phyloP scores from a whole-genome alignment of 1,284 basidiomycete genomes.

The Trichosporon faecale region DNA sequence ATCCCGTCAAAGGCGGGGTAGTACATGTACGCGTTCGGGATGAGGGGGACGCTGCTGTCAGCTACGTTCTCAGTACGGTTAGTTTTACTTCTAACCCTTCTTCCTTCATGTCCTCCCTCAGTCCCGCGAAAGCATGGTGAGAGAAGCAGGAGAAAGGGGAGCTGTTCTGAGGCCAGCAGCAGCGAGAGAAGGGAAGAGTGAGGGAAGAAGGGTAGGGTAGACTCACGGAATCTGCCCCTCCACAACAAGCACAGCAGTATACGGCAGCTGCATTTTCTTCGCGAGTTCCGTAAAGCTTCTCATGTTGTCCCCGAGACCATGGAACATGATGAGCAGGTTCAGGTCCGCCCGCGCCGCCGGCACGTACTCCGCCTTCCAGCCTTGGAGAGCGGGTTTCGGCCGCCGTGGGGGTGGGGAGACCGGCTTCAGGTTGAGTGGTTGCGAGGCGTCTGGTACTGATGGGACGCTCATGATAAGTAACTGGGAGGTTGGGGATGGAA shows the following conservation, averaged over 20 bases:
- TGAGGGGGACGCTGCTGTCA: conserved; percentile 65
- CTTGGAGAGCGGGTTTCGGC: neutral
- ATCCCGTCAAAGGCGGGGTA: conserved; percentile 76
- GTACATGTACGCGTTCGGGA: conserved; percentile 77
- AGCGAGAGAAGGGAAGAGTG: too few species aligned
- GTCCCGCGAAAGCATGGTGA: too few species aligned
- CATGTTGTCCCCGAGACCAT: conserved; percentile 83
- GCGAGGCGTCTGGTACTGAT: neutral
- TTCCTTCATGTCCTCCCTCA: too few species aligned
- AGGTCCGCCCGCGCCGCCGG: conserved; percentile 57
- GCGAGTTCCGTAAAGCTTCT: conserved; percentile 71
- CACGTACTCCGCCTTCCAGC: neutral
- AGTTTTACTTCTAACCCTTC: too few species aligned
- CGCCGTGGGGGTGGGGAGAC: neutral
- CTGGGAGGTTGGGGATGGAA: neutral
- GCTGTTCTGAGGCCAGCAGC: too few species aligned
- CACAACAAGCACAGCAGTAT: conserved; percentile 76
- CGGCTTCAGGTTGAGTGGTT: neutral
- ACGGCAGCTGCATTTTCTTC: conserved; percentile 70
- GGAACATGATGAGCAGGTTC: conserved; percentile 79
- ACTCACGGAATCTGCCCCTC: conserved; percentile 70
- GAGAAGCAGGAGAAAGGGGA: too few species aligned
- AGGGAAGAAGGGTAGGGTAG: neutral
- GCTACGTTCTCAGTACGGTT: neutral
- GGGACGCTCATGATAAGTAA: neutral